Percentiles rank a stretch among this genome's conserved stretches.
phyloP scores from a whole-genome alignment of 2,329 filamentous ascomycete species.

The Trichocomaceae sp. region DNA sequence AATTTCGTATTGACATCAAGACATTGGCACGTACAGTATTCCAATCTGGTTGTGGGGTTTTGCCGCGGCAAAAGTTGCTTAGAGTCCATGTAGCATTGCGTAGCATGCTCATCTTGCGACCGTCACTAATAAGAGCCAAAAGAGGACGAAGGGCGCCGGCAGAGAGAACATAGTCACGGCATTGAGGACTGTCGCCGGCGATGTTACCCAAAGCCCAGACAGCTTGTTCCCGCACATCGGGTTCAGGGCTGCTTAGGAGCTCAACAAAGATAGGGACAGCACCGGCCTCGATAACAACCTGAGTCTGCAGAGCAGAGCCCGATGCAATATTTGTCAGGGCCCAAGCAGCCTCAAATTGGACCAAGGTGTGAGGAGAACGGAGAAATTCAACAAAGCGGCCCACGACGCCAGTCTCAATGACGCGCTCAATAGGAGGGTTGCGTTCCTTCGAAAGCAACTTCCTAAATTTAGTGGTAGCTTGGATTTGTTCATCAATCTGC shows the following conservation, averaged over 20 bases:
- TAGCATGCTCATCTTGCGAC: constrained; percentile 98
- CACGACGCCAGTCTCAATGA: constrained; percentile 98
- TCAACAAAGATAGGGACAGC: constrained; percentile 98
- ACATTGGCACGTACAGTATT: constrained; percentile 62
- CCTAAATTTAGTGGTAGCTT: constrained; percentile 95
- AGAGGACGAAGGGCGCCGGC: constrained; percentile 88
- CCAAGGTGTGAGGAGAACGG: constrained; percentile 91
- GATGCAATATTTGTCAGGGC: constrained; percentile 98
- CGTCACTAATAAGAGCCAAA: constrained; percentile 83
- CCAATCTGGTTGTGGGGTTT: constrained; percentile 98
- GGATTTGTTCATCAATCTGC: constrained; percentile 95
- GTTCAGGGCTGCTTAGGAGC: constrained; percentile 88
- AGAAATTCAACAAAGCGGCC: constrained; percentile 97
- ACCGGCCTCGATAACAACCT: constrained; percentile 96
- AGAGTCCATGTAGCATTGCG: constrained; percentile 98
- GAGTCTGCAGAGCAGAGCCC: constrained; percentile 91
- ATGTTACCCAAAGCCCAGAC: constrained; percentile 99
- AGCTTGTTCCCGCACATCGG: constrained; percentile 94
- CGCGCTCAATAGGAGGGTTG: constrained; percentile 97
- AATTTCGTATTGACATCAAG: neutral
- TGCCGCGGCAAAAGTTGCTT: constrained; percentile 99
- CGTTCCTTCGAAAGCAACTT: constrained; percentile 98
- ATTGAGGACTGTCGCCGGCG: constrained; percentile 94
- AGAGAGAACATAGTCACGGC: constrained; percentile 91
- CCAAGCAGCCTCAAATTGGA: constrained; percentile 99